Evolutionary conservation across 1,284 basidiomycete genomes (phyloP), one percentile per base, ranked within the genome.

Genomic region (Thelephora terrestris): DNA sequence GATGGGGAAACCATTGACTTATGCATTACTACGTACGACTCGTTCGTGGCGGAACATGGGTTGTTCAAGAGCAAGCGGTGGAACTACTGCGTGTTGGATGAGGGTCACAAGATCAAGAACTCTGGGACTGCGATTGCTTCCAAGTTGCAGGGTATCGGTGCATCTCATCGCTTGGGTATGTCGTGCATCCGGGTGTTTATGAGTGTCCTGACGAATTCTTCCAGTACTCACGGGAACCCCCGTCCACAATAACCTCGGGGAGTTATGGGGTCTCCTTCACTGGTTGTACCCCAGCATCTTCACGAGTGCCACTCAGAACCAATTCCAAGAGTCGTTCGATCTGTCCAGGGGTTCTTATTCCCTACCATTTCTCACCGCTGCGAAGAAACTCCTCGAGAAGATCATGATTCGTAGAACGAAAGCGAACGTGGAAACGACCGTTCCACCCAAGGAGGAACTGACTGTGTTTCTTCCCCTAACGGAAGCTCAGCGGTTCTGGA

Each of bases 371-470:
- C 64, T 81, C 32, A 65, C 65, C 45, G 67, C 71, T 9, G 66
- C 73, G 1, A 69, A 74, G 49, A 62, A 68, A 24, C 64, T 81
- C 5, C 65, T 81, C 9, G 61, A 68, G 16, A 61, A 63, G 4
- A 61, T 81, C 48, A 81, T 81, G 79, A 62, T 81, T 10, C 70
- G 79, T 3, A 70, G 79, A 14, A 81, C 78, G 3, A 81, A 81
- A 54, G 68, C 71, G 5, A 62, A 54, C 4, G 74, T 79, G 1
- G 70, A 72, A 47, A 63, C 72, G 24, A 47, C 65, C 42, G 74
- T 81, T 16, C 79, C 79, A 10, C 73, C 76, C 5, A 62, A 71
- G 21, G 76, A 79, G 46, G 79, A 82, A 55, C 60, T 72, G 50
- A 76, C 76, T 0, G 67, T 79, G 9, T 76, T 74, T 55, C 59